Conservation (phyloP, 768 basidiomycete genomes). For the Tylopilus vinaceipallidus region DNA sequence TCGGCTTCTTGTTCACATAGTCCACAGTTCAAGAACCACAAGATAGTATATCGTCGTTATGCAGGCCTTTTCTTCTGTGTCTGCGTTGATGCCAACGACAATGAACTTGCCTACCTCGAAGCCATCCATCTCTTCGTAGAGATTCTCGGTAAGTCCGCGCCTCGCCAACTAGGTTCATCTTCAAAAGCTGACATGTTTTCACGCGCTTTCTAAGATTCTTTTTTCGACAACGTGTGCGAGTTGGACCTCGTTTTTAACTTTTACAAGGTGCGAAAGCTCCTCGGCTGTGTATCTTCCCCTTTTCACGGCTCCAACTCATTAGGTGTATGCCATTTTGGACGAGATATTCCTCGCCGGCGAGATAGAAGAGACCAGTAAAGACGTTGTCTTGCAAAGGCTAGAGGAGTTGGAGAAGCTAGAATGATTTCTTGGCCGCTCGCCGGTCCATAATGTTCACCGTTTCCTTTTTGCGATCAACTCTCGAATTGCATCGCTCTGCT, state of each 20-base stretch:
- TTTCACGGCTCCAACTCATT: neutral
- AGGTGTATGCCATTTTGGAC: constrained; percentile 98
- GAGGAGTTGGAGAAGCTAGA: constrained; percentile 94
- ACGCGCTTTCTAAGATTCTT: constrained; percentile 64
- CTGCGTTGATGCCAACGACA: constrained; percentile 97
- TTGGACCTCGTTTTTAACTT: constrained; percentile 98
- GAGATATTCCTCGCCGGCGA: constrained; percentile 98
- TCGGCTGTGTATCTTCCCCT: neutral
- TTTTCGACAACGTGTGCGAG: constrained; percentile 99
- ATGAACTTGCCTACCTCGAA: constrained; percentile 95
- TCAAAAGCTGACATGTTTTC: neutral
- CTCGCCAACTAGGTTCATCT: neutral
- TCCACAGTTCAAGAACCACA: constrained; percentile 91
- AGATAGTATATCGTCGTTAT: constrained; percentile 95
- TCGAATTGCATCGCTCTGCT: constrained; percentile 10
- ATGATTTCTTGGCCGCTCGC: constrained; percentile 34
- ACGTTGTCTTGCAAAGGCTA: constrained; percentile 86
- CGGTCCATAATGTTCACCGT: constrained; percentile 6
- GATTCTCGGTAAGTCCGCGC: constrained; percentile 70
- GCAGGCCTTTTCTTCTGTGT: constrained; percentile 98
- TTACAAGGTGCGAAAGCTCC: constrained; percentile 66
- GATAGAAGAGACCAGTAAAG: constrained; percentile 97
- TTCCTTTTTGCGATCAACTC: constrained; percentile 5
- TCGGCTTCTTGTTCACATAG: constrained; percentile 6
- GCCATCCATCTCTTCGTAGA: constrained; percentile 99